Evolutionary conservation across 805 yeast species (phyloP).

Genomic region (Cyberlindnera sargentensis): DNA sequence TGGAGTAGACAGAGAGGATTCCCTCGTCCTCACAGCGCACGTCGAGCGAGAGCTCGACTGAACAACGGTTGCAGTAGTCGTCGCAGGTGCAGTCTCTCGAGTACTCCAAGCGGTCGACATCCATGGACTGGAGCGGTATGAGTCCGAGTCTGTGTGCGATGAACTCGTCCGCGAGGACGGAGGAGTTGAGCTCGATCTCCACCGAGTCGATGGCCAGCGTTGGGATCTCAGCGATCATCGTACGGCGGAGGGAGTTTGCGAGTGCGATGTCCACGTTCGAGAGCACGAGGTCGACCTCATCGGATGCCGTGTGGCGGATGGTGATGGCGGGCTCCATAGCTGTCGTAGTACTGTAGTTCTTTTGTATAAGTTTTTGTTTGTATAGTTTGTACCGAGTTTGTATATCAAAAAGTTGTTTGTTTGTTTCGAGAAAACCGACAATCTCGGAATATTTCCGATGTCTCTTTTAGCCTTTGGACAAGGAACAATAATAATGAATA

Average conservation of each 20-base stretch:
- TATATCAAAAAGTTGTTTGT: background rate
- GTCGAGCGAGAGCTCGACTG: constrained; percentile 76
- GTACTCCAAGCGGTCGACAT: constrained; percentile 77
- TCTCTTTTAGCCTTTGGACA: no score
- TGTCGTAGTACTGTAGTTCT: no score
- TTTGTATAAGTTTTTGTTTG: no score
- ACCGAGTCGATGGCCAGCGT: constrained; percentile 95
- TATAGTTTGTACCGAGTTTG: no score
- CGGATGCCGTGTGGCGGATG: constrained; percentile 78
- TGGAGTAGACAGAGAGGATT: constrained; percentile 84
- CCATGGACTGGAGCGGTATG: constrained; percentile 79
- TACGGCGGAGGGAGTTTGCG: constrained; percentile 88
- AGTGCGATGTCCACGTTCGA: constrained; percentile 82
- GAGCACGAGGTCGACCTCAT: constrained; percentile 84
- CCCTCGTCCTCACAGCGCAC: constrained; percentile 88
- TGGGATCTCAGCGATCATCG: constrained; percentile 94
- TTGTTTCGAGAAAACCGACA: background rate
- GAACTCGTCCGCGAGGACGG: constrained; percentile 95
- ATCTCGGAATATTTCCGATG: background rate
- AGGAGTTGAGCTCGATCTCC: constrained; percentile 86
- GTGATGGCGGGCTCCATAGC: constrained; percentile 59
- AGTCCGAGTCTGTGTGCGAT: constrained; percentile 91
- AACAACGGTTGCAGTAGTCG: constrained; percentile 92
- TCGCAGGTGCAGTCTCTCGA: constrained; percentile 97
- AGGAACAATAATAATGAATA: no score